Evolutionary conservation across 2,329 filamentous ascomycete genomes (phyloP).

Genomic region (Botrytis galanthina): DNA sequence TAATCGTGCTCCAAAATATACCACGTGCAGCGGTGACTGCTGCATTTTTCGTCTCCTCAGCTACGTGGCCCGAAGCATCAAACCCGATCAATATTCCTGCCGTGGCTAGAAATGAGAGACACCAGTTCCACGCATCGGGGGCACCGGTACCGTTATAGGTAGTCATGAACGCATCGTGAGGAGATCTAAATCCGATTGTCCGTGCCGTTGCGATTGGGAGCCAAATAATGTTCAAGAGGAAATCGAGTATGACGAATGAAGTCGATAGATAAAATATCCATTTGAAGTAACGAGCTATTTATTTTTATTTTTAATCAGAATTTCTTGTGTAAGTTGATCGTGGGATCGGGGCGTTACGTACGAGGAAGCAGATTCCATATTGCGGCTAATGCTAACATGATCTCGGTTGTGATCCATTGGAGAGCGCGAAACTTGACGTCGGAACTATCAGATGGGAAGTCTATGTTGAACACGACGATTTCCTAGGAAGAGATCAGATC

Average conservation of each 20-base stretch:
- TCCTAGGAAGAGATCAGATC: constrained; percentile 2
- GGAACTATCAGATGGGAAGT: constrained; percentile 20
- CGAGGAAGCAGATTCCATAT: constrained; percentile 24
- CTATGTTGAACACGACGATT: constrained; percentile 23
- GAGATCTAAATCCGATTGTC: constrained; percentile 23
- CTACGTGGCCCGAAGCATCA: constrained; percentile 25
- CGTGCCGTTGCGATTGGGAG: constrained; percentile 20
- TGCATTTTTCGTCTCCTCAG: constrained; percentile 23
- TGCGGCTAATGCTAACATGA: constrained; percentile 22
- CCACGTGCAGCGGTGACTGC: constrained; percentile 23
- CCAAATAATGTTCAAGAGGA: constrained; percentile 24
- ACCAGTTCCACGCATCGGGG: constrained; percentile 21
- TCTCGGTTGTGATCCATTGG: constrained; percentile 21
- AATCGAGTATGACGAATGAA: constrained; percentile 22
- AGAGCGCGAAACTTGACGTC: constrained; percentile 23
- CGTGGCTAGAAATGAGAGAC: constrained; percentile 22
- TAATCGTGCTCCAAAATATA: constrained; percentile 25
- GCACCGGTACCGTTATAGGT: constrained; percentile 24
- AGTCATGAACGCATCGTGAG: constrained; percentile 22
- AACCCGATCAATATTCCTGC: constrained; percentile 24
- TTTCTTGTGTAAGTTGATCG: background rate
- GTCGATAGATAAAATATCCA: constrained; percentile 23
- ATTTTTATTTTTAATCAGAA: background rate
- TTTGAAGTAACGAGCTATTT: constrained; percentile 20
- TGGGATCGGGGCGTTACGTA: background rate